Percentiles rank a stretch among this genome's conserved stretches.
Evolutionary conservation across 2,329 filamentous ascomycete genomes (phyloP).

Genomic region (Hypoxylon sp.): DNA sequence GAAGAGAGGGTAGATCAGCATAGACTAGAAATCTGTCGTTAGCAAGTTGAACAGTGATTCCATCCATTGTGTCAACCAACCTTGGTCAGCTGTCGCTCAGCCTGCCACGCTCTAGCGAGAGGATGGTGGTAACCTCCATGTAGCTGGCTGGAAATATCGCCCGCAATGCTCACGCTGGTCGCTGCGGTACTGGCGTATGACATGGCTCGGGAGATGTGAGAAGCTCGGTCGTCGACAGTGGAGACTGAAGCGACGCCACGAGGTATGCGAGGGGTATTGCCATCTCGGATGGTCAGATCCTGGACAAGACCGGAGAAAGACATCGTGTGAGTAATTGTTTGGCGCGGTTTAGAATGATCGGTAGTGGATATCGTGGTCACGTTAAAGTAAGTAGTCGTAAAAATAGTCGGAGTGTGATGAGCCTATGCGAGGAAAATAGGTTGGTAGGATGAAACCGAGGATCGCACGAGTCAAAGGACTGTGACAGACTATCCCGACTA

Average conservation of each 20-base stretch:
- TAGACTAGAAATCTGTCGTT: slow-evolving; percentile 71
- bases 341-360: background rate
- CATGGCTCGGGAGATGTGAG: slow-evolving; percentile 72
- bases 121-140: slow-evolving; percentile 87
- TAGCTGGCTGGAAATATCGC: slow-evolving; percentile 84
- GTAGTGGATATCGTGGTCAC: slow-evolving; percentile 13
- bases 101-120: slow-evolving; percentile 83
- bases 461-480: slow-evolving; percentile 6
- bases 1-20: slow-evolving; percentile 98
- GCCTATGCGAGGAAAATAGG: background rate
- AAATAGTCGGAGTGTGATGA: too few species aligned
- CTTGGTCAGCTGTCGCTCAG: slow-evolving; percentile 87
- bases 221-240: slow-evolving; percentile 69
- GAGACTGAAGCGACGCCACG: slow-evolving; percentile 61
- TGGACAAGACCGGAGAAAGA: slow-evolving; percentile 77
- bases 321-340: slow-evolving; percentile 56
- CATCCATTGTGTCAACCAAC: slow-evolving; percentile 56
- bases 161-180: slow-evolving; percentile 76
- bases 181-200: slow-evolving; percentile 75
- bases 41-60: slow-evolving; percentile 3
- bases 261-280: slow-evolving; percentile 59
- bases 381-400: background rate
- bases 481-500: background rate
- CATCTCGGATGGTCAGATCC: slow-evolving; percentile 71
- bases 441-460: slow-evolving; percentile 9